Percentiles rank a stretch among this genome's conserved stretches.
These are phyloP conservation scores for Quillaja saponaria DNA, from an alignment of 306 rosid species.

Conservation along the genomic window DNA sequence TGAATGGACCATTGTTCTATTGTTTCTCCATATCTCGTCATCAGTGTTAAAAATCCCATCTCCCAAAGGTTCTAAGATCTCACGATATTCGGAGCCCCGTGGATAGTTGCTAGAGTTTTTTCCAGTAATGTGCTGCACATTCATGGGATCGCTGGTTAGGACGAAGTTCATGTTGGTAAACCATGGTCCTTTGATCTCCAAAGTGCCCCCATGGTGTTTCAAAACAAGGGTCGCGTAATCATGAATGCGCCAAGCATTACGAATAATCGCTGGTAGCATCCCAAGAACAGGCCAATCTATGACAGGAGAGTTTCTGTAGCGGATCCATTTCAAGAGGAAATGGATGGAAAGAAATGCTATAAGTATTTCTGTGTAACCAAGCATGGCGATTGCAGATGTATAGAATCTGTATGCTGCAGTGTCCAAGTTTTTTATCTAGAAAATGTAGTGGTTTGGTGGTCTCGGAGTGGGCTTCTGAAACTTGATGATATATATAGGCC, in stretches of 20 bases:
- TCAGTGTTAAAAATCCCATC: conserved; percentile 40
- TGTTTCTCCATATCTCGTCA: conserved; percentile 31
- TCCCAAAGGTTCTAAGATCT: conserved; percentile 40
- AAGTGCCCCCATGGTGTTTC: conserved; percentile 24
- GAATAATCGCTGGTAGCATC: conserved; percentile 30
- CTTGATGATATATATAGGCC: too few relatives aligned
- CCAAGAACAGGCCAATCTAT: conserved; percentile 44
- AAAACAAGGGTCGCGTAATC: conserved; percentile 1
- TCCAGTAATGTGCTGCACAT: conserved; percentile 33
- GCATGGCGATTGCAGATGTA: neutral
- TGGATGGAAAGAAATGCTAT: neutral
- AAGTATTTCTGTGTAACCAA: neutral
- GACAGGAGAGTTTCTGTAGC: conserved; percentile 11
- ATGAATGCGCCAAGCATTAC: conserved; percentile 9
- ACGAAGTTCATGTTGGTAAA: conserved; percentile 25
- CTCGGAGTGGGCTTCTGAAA: too few relatives aligned
- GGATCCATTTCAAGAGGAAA: neutral
- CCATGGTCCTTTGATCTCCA: conserved; percentile 36
- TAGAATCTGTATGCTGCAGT: too few relatives aligned
- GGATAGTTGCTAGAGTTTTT: conserved; percentile 33
- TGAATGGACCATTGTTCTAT: conserved; percentile 22
- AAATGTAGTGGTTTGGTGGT: too few relatives aligned
- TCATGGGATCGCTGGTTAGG: conserved; percentile 39
- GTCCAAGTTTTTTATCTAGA: too few relatives aligned
- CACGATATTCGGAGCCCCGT: conserved; percentile 32